phyloP scores from a whole-genome alignment of 2,329 filamentous ascomycete species.

The Xylaria hypoxylon region DNA sequence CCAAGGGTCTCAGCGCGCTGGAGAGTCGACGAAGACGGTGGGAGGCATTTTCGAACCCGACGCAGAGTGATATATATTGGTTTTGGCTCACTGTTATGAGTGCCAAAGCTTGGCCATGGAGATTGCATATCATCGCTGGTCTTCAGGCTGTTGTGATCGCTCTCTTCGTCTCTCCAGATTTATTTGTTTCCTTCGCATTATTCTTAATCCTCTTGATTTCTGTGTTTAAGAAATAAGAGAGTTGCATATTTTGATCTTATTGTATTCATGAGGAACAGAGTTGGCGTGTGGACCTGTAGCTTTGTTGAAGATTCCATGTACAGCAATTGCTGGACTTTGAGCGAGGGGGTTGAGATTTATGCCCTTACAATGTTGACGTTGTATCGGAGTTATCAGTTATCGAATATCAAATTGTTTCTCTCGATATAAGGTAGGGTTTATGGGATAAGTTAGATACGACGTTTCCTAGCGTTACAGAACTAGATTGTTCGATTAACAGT shows the following conservation, averaged over 20 bases:
- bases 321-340: background rate
- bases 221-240: background rate
- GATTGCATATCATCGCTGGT: background rate
- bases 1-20: background rate
- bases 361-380: background rate
- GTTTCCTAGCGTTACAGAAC: too few relatives aligned
- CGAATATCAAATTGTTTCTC: too few relatives aligned
- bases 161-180: background rate
- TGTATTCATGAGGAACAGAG: background rate
- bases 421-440: background rate
- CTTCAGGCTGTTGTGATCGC: background rate
- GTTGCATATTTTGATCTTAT: background rate
- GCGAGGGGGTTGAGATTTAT: background rate
- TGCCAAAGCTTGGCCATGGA: background rate
- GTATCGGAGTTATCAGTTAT: too few relatives aligned
- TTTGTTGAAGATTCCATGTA: background rate
- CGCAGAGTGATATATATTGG: background rate
- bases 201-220: background rate
- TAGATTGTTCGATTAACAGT: too few relatives aligned
- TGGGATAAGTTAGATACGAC: background rate
- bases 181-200: background rate
- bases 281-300: background rate
- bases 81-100: background rate
- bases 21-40: slow-evolving; percentile 17
- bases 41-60: slow-evolving; percentile 12